Evolutionary conservation across 1,139 yeast genomes (phyloP), one percentile per base, ranked within the genome.

Genomic region (Blastobotrys malaysiensis): DNA sequence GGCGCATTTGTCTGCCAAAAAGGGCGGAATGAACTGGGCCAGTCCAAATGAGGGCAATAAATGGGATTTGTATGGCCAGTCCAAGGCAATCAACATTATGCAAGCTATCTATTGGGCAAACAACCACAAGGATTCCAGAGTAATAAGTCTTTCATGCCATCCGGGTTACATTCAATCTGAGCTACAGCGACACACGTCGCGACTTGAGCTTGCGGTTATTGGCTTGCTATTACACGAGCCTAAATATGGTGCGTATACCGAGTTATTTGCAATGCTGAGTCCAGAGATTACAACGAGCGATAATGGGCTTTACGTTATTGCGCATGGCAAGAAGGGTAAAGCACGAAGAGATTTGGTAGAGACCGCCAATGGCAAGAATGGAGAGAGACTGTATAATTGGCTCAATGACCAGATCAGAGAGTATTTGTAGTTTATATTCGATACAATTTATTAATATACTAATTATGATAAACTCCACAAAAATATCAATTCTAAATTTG

Each of bases 121-220:
- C 22, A 60, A 65, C 45, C 72, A 76, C 53, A n/a, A 31, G 11
- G 39, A n/a, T 7, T 56, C 60, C 5, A 56, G 56, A 2, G 60
- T 59, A 7, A 45, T 58, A 13, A 49, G 55, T 18, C 64, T 73
- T 3, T 66, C 77, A 2, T 69, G 75, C 16, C 74, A 78, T 61
- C 83, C 83, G 1, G 84, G 83, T 16, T 63, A 67, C 51, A 61
- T 79, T 54, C 63, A 60, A 16, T 70, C 81, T 2, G 79, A 77
- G 1, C 64, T 81, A 45, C 66, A 66, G 51, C 71, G 81, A 61
- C 54, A 63, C 45, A 44, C 55, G 27, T 18, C 58, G 21, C 50
- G 57, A 20, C 39, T 52, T 18, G 47, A 49, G 55, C 55, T 16
- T 14, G 52, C 44, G 46, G 43, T 55, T 44, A 22, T 60, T 48